Evolutionary conservation across 345 rosid species (phyloP), one percentile per base, ranked within the genome.

Genomic region (Streptanthus diversifolius): DNA sequence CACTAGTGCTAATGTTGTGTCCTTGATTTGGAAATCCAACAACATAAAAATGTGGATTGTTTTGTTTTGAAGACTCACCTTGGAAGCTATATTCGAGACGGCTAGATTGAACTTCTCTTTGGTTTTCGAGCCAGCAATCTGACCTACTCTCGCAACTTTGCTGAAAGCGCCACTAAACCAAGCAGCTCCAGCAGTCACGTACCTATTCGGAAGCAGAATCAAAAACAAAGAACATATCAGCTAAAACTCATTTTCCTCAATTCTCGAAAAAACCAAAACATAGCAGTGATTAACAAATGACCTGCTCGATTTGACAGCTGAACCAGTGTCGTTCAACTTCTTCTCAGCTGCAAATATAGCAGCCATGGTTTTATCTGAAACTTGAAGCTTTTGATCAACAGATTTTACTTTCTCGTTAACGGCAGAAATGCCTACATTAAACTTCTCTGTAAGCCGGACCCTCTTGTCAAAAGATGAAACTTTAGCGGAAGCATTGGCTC

Each of bases 261-360:
- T 13, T 13, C 5, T 40, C 44, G 13, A 9, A 37, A 7, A 8
- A 45, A 45, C 5, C 22, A 45, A 17, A 45, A 17, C 47, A 58
- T 12, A 27, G 27, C 25, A 22, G 37, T 33, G 37, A 48, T 11
- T 9, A 49, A 21, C 55, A 21, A n/a, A 5, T n/a, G 69, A 36
- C 97, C 97, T 90, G 95, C 97, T 95, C 52, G 99, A 90, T 82
- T 91, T 95, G 75, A 95, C 97, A 30, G 97, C 97, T 64, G 99
- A 83, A 54, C 99, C 96, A 0, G 97, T 95, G 78, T 91, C 81
- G 57, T 88, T 95, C 81, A 95, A 81, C 80, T 90, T 95, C 79
- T 87, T 89, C 72, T 95, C 97, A 0, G 99, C 96, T 36, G 99
- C 97, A 82, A 90, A 91, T 75, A 91, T 72, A 24, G 99, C 97